phyloP scores from a whole-genome alignment of 768 basidiomycete genomes.

The Collybia nuda region DNA sequence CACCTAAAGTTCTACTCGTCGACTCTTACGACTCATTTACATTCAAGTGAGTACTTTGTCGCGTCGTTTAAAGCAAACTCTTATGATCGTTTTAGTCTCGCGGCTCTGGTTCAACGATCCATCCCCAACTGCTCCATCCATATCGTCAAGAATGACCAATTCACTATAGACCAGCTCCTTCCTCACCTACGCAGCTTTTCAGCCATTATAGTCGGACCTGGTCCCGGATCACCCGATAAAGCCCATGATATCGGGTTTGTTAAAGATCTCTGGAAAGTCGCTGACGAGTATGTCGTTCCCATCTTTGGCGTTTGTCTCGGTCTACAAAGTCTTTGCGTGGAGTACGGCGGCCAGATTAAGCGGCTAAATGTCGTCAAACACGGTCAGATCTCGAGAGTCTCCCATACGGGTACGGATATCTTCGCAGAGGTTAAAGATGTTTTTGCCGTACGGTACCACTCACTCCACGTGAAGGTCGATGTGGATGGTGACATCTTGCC shows the following conservation, averaged over 20 bases:
- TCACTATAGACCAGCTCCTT: slow-evolving; percentile 47
- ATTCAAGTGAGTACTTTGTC: slow-evolving; percentile 58
- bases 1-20: slow-evolving; percentile 62
- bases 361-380: slow-evolving; percentile 73
- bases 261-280: slow-evolving; percentile 66
- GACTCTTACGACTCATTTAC: slow-evolving; percentile 90
- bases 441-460: slow-evolving; percentile 77
- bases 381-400: slow-evolving; percentile 66
- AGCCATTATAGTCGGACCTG: slow-evolving; percentile 74
- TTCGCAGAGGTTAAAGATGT: slow-evolving; percentile 57
- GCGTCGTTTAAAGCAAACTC: background rate
- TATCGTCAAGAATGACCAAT: slow-evolving; percentile 72
- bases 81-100: slow-evolving; percentile 49
- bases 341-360: slow-evolving; percentile 59
- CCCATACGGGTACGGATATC: slow-evolving; percentile 57
- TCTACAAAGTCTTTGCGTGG: slow-evolving; percentile 70
- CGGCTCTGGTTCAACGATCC: slow-evolving; percentile 62
- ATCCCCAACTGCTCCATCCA: slow-evolving; percentile 62
- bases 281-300: slow-evolving; percentile 52
- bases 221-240: slow-evolving; percentile 73
- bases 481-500: slow-evolving; percentile 54
- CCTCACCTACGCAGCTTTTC: slow-evolving; percentile 60
- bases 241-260: slow-evolving; percentile 66
- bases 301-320: slow-evolving; percentile 86
- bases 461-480: slow-evolving; percentile 59